Percentiles rank a stretch among this genome's conserved stretches.
These are phyloP conservation scores for Vitis labrusca DNA, from an alignment of 164 flowering plant genomes.

Conservation along the genomic window DNA sequence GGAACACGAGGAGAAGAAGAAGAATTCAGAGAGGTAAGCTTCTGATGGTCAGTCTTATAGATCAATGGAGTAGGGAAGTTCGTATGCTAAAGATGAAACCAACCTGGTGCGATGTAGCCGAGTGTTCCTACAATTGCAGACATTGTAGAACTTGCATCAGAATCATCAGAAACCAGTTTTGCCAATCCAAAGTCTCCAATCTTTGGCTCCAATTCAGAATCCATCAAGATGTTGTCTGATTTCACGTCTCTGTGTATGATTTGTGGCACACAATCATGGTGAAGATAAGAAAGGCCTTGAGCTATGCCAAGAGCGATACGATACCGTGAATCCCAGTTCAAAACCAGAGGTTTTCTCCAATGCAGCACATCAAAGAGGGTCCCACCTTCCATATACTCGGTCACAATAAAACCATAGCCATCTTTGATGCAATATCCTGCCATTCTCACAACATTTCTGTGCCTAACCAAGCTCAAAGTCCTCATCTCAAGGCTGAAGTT, in stretches of 20 bases:
- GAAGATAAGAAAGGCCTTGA: conserved; percentile 41
- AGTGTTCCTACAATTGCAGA: conserved; percentile 31
- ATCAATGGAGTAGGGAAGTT: no score
- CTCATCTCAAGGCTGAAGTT: conserved; percentile 22
- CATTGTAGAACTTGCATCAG: conserved; percentile 21
- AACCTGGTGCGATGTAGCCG: conserved; percentile 38
- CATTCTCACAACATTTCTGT: conserved; percentile 29
- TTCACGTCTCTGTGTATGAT: conserved; percentile 35
- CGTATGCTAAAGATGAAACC: neutral
- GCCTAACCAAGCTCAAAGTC: conserved; percentile 27
- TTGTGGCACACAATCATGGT: conserved; percentile 36
- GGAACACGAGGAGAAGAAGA: neutral
- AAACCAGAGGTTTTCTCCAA: conserved; percentile 7
- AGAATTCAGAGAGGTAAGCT: no score
- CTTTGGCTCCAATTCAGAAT: conserved; percentile 38
- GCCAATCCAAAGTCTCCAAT: conserved; percentile 37
- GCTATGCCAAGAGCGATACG: conserved; percentile 33
- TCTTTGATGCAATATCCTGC: conserved; percentile 28
- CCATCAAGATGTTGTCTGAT: conserved; percentile 31
- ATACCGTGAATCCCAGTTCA: conserved; percentile 25
- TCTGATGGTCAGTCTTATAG: no score
- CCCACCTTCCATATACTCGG: conserved; percentile 28
- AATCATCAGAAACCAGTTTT: conserved; percentile 14
- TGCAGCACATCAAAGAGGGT: conserved; percentile 28
- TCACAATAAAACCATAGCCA: conserved; percentile 29